Base-by-base conservation (phyloP, 495 filamentous ascomycete species). In the Aspergillus panamensis region DNA sequence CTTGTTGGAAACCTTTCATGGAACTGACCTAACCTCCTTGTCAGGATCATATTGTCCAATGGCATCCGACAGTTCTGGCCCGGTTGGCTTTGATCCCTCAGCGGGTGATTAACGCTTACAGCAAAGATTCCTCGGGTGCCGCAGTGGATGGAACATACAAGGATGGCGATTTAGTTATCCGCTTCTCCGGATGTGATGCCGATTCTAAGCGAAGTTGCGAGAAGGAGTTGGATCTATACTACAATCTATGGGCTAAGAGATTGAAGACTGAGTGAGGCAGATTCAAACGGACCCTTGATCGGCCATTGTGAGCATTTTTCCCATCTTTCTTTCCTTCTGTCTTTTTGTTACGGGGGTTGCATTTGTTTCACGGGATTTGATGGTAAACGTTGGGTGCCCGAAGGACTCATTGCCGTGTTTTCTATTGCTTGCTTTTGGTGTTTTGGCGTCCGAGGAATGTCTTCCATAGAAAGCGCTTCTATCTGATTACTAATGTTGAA, bases 31-130 rank as follows among this genome's bases (percentile, higher is more conserved):
- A 29, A 33, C 17, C 54, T 1, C n/a, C 44, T n/a, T n/a, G 10
- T 3, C 61, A 93, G 88, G 90, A 93, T 71, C 90, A 92, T 65
- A 89, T 96, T 56, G 84, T 93, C 32, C 94, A 96, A 79, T 99
- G 95, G 95, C 95, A 99, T 69, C 92, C 94, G n/a, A 99, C 94
- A 0, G 90, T 97, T 52, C 81, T 99, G 17, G 88, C 92, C 19
- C 90, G 90, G 63, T 73, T 96, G 53, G 92, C 88, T 1, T 75
- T 99, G 12, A 74, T 99, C 17, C 91, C 91, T 3, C 93, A 97
- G 73, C 81, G 85, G 17, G 74, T 80, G 37, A 71, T 99, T 64
- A 96, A 95, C 69, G 78, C 91, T 4, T 96, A 96, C 68, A 79
- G 74, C 63, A 69, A 75, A 25, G 80, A 82, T 51, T 74, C 79